Evolutionary conservation across 108 stramenopile species (phyloP).

Genomic region (Cyclostephanos tholiformis): DNA sequence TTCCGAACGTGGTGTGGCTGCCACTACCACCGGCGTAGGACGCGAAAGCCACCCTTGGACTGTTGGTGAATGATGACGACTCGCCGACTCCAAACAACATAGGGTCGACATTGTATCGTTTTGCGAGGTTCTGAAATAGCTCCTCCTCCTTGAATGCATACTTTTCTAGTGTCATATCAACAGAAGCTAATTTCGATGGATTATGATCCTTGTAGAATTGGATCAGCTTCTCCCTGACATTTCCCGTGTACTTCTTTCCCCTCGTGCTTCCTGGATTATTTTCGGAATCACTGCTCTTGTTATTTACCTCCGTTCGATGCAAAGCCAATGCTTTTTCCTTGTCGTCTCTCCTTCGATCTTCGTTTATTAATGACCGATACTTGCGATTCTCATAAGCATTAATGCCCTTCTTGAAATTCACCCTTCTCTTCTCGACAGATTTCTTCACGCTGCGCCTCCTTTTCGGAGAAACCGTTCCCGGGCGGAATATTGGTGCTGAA

Average conservation of each 20-base stretch:
- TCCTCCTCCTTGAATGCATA: slow-evolving; percentile 12
- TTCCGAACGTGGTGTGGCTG: neutral
- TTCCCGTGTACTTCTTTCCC: neutral
- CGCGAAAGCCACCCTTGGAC: neutral
- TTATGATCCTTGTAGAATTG: slow-evolving; percentile 15
- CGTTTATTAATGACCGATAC: neutral
- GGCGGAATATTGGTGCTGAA: neutral
- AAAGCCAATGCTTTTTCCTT: neutral
- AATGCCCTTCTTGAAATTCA: neutral
- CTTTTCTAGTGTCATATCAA: slow-evolving; percentile 6
- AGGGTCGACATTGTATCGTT: slow-evolving; percentile 5
- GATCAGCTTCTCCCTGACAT: slow-evolving; percentile 8
- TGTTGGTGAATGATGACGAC: slow-evolving; percentile 4
- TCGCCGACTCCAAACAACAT: neutral
- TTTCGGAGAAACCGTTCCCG: slow-evolving; percentile 3
- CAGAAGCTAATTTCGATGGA: neutral
- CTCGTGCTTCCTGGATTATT: neutral
- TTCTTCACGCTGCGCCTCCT: neutral
- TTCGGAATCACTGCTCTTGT: neutral
- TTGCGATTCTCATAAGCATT: neutral
- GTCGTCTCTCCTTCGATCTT: neutral
- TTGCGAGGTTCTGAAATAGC: slow-evolving; percentile 11
- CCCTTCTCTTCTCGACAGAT: slow-evolving; percentile 1
- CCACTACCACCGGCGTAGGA: neutral
- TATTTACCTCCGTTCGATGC: neutral